A percentile compares a stretch with the other conserved stretches of the same genome.
phyloP scores from a whole-genome alignment of 345 rosid genomes.

The Camelina laxa region DNA sequence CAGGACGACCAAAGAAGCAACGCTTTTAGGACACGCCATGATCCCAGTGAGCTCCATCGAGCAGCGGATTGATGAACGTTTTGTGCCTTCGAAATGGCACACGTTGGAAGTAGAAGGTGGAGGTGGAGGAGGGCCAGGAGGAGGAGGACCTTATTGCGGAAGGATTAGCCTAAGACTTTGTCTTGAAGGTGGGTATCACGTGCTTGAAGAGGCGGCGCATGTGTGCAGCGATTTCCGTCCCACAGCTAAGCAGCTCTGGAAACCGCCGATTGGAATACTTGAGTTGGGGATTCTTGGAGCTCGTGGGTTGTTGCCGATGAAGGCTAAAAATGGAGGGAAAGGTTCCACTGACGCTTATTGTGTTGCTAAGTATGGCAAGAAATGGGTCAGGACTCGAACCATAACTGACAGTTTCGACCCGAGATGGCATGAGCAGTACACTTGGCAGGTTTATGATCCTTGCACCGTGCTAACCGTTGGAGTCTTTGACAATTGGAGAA shows the following conservation, averaged over 20 bases:
- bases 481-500: conserved; percentile 92
- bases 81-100: conserved; percentile 74
- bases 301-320: conserved; percentile 91
- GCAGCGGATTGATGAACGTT: conserved; percentile 82
- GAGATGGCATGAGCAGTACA: conserved; percentile 98
- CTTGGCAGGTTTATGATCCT: conserved; percentile 99
- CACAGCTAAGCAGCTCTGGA: conserved; percentile 97
- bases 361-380: conserved; percentile 95
- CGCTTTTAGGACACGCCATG: conserved; percentile 59
- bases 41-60: conserved; percentile 76
- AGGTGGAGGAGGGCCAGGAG: conserved; percentile 28
- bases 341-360: conserved; percentile 94
- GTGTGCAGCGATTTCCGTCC: conserved; percentile 97
- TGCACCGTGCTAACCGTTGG: conserved; percentile 84
- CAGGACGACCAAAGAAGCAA: conserved; percentile 63
- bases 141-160: conserved; percentile 58
- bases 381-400: conserved; percentile 96
- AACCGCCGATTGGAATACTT: conserved; percentile 83
- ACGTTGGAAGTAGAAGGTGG: conserved; percentile 53
- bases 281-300: conserved; percentile 95
- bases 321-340: conserved; percentile 66
- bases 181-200: conserved; percentile 98
- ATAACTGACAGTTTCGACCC: conserved; percentile 91
- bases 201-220: conserved; percentile 98
- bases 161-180: conserved; percentile 76